Evolutionary conservation across 1,284 basidiomycete species (phyloP), one percentile per base, ranked within the genome.

Genomic region (Schizopora paradoxa): DNA sequence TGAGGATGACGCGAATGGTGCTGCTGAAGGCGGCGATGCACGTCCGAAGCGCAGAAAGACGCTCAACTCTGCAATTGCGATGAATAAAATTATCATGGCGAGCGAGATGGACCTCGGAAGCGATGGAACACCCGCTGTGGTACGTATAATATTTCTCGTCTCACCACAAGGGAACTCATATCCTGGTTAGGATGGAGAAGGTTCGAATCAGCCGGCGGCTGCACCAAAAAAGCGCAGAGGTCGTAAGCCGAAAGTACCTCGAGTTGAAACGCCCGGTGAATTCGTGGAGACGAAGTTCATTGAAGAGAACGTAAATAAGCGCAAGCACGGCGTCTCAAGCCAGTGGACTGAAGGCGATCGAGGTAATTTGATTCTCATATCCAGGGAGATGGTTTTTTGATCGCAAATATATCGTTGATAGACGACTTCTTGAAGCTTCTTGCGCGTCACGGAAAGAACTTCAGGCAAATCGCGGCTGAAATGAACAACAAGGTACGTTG

Each of bases 401-500:
- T 49, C 56, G 46, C 59, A 49, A 59, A 52, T 41, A 45, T 45
- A 54, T 48, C 62, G 61, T 53, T 60, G 66, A 53, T 48, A 82
- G 79, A 61, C 34, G 57, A 72, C 25, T 87, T 92, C 61, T 60
- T 85, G 44, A 66, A 73, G 26, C 70, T 90, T 25, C 69, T 91
- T 11, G 66, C 69, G 11, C 69, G 80, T 51, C 73, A 89, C 59
- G 88, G 88, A 31, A 77, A 80, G 53, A 78, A 91, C 57, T 87
- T 86, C 63, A 78, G 82, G 52, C 72, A 77, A 13, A 86, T 93
- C 38, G 79, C 89, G 1, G 73, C 80, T 3, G 75, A 76, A 5
- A 75, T 93, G 66, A 78, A 79, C 6, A 82, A 79, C 58, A 92
- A 92, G 70, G 78, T 77, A 49, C 44, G 58, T 53, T 36, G n/a